Conservation (phyloP, 176 grass and related monocot species). For the Oryza punctata region DNA sequence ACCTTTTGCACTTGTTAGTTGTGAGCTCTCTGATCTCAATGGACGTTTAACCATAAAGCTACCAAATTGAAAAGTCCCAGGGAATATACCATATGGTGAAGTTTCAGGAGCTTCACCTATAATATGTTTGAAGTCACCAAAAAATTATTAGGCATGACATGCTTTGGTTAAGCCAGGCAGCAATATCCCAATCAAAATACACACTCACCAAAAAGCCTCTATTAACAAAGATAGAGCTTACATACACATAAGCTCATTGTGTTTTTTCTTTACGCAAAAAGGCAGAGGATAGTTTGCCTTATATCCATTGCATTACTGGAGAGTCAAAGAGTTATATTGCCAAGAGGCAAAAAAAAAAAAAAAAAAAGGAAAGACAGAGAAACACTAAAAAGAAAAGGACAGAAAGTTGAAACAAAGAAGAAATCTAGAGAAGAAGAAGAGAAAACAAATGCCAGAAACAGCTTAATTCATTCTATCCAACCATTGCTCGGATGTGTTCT, state of each 20-base stretch:
- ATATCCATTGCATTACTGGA: no score
- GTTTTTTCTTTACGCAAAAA: no score
- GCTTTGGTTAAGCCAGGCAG: not conserved
- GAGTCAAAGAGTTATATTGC: no score
- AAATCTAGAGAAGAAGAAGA: no score
- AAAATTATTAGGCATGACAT: constrained; percentile 6
- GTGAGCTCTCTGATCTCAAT: constrained; percentile 39
- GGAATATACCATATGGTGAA: constrained; percentile 39
- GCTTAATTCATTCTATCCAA: no score
- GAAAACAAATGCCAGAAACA: no score
- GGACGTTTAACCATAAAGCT: constrained; percentile 28
- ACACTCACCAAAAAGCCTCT: not conserved
- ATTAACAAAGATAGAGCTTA: constrained; percentile 5
- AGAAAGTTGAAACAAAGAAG: no score
- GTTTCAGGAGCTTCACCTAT: constrained; percentile 31
- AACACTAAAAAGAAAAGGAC: no score
- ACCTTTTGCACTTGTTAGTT: constrained; percentile 29
- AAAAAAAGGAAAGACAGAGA: no score
- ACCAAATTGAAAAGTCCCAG: constrained; percentile 17
- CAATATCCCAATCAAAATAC: constrained; percentile 5
- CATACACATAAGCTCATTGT: not conserved
- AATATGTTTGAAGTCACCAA: constrained; percentile 9
- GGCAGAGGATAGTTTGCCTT: no score
- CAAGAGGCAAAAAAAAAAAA: no score
- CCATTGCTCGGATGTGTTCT: no score